These are phyloP conservation scores for Podaxis mareebaensis DNA, from an alignment of 768 basidiomycete species.

Conservation along the genomic window DNA sequence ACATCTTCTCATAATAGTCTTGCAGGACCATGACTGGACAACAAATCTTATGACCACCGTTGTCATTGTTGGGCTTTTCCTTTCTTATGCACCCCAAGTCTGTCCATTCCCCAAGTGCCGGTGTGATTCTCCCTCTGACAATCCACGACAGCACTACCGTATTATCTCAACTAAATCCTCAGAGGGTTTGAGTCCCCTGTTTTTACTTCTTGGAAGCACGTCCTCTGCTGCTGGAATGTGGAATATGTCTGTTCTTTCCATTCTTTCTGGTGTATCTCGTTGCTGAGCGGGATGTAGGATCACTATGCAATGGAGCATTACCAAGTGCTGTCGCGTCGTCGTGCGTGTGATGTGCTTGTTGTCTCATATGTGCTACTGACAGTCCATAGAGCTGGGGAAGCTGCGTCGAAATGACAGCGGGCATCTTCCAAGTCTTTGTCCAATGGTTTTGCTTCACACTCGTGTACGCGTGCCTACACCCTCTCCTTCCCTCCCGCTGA, in stretches of 20 bases:
- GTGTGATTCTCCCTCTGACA: neutral
- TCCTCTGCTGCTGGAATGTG: slow-evolving; percentile 81
- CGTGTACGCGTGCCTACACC: slow-evolving; percentile 78
- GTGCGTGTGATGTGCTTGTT: slow-evolving; percentile 44
- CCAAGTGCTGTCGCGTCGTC: slow-evolving; percentile 77
- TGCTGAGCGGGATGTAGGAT: slow-evolving; percentile 48
- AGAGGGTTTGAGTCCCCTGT: slow-evolving; percentile 91
- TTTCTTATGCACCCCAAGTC: slow-evolving; percentile 87
- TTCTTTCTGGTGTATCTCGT: neutral
- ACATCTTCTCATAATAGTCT: neutral
- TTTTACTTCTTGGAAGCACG: slow-evolving; percentile 84
- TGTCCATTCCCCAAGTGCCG: neutral
- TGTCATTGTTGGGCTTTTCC: slow-evolving; percentile 69
- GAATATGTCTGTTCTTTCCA: slow-evolving; percentile 60
- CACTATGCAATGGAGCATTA: slow-evolving; percentile 79
- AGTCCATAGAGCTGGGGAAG: slow-evolving; percentile 57
- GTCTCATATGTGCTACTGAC: neutral
- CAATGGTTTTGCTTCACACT: slow-evolving; percentile 86
- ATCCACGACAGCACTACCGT: slow-evolving; percentile 58
- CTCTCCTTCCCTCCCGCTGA: neutral
- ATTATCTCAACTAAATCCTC: slow-evolving; percentile 80
- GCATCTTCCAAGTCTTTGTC: slow-evolving; percentile 75
- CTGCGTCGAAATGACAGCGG: slow-evolving; percentile 81
- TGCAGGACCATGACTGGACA: slow-evolving; percentile 74
- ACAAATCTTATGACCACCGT: slow-evolving; percentile 62